A percentile compares a stretch with the other conserved stretches of the same genome.
These are phyloP conservation scores for Claviceps cyperi DNA, from an alignment of 2,329 filamentous ascomycete genomes.

Conservation along the genomic window DNA sequence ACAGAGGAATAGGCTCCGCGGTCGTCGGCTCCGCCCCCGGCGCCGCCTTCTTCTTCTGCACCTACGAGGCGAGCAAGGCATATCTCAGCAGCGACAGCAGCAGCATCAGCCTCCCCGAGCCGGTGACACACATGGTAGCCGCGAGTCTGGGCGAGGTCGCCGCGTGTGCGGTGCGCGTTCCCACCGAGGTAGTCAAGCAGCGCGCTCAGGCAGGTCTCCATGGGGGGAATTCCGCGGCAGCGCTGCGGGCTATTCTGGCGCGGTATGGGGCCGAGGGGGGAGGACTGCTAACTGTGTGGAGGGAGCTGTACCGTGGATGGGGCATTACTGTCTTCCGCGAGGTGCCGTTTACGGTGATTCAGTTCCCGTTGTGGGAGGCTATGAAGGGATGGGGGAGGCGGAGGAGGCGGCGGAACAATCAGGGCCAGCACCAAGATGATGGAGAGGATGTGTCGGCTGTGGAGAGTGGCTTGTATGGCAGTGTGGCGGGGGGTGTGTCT, in stretches of 20 bases:
- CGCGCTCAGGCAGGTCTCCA: conserved; percentile 79
- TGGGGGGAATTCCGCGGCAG: conserved; percentile 50
- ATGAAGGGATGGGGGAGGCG: conserved; percentile 54
- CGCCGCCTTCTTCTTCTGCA: conserved; percentile 94
- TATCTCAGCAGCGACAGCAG: conserved; percentile 21
- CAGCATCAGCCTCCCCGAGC: conserved; percentile 22
- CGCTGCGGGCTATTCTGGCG: conserved; percentile 55
- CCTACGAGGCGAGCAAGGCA: conserved; percentile 65
- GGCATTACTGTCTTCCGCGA: conserved; percentile 86
- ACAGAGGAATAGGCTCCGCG: conserved; percentile 80
- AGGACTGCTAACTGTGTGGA: conserved; percentile 48
- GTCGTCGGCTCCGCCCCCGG: conserved; percentile 85
- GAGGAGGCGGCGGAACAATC: conserved; percentile 12
- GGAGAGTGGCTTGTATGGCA: conserved; percentile 78
- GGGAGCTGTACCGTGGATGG: conserved; percentile 84
- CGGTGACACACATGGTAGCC: conserved; percentile 62
- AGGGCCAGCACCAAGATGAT: conserved; percentile 6
- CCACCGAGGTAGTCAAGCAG: conserved; percentile 95
- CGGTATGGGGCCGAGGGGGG: conserved; percentile 20
- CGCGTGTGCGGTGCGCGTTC: conserved; percentile 82
- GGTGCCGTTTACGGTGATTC: conserved; percentile 92
- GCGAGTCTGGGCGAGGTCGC: conserved; percentile 80
- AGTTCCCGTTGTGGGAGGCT: conserved; percentile 93
- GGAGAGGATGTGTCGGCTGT: conserved; percentile 43
- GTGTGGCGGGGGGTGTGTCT: conserved; percentile 67